These are phyloP conservation scores for Trichophyton schoenleinii DNA, from an alignment of 2,329 filamentous ascomycete genomes.

Conservation along the genomic window DNA sequence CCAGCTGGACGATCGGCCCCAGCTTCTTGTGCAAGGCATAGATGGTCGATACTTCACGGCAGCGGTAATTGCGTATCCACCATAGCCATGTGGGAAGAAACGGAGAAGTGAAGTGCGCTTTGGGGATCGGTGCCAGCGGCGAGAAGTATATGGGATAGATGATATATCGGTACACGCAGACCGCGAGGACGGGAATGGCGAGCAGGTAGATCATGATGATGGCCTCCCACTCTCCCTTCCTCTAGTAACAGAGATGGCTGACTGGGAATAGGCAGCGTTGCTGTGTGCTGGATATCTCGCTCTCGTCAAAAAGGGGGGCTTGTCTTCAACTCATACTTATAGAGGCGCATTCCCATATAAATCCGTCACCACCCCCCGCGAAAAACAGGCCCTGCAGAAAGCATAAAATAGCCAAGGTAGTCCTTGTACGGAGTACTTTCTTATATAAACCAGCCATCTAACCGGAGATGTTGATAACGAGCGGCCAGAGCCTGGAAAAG, in stretches of 20 bases:
- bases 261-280: not conserved
- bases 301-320: not conserved
- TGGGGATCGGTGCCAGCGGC: constrained; percentile 52
- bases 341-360: not conserved
- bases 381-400: not conserved
- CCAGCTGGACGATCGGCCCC: constrained; percentile 49
- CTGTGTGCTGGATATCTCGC: too few relatives aligned
- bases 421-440: not conserved
- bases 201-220: not conserved
- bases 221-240: not conserved
- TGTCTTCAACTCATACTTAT: not conserved
- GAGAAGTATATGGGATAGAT: constrained; percentile 42
- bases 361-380: not conserved
- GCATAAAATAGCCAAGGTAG: not conserved
- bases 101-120: constrained; percentile 54
- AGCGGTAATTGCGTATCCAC: constrained; percentile 42
- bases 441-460: not conserved
- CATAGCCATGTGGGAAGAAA: constrained; percentile 57
- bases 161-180: constrained; percentile 26
- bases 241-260: not conserved
- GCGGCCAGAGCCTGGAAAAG: not conserved
- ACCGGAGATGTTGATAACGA: not conserved
- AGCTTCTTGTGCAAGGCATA: constrained; percentile 42
- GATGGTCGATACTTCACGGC: constrained; percentile 46
- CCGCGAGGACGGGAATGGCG: not conserved